These are phyloP conservation scores for Picochlorum sp. DNA, from an alignment of 139 green algal genomes.

Conservation along the genomic window DNA sequence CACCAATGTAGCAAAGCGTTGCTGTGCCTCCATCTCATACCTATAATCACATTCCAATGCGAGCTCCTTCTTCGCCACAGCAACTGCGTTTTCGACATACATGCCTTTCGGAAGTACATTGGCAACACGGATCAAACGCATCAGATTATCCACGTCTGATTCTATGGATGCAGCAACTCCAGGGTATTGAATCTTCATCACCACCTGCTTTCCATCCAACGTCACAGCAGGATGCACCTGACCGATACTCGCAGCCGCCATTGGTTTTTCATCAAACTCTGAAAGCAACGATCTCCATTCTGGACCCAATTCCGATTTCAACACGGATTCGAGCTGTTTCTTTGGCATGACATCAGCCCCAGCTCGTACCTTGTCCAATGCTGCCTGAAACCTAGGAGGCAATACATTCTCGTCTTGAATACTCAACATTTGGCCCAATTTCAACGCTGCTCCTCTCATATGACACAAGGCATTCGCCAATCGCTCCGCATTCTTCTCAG, in stretches of 20 bases:
- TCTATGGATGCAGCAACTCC: slow-evolving; percentile 81
- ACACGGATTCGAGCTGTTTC: slow-evolving; percentile 69
- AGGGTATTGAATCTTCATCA: slow-evolving; percentile 91
- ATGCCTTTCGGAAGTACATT: slow-evolving; percentile 79
- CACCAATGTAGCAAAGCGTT: slow-evolving; percentile 56
- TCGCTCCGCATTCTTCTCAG: slow-evolving; percentile 78
- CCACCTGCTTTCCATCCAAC: slow-evolving; percentile 60
- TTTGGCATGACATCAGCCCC: slow-evolving; percentile 90
- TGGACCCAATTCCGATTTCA: slow-evolving; percentile 61
- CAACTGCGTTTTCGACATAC: slow-evolving; percentile 79
- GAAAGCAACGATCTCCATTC: slow-evolving; percentile 57
- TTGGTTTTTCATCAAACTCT: slow-evolving; percentile 69
- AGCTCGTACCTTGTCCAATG: slow-evolving; percentile 75
- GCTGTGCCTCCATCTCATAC: slow-evolving; percentile 42
- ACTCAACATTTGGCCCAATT: slow-evolving; percentile 93
- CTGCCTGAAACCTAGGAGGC: slow-evolving; percentile 65
- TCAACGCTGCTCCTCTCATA: slow-evolving; percentile 88
- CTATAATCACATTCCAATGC: slow-evolving; percentile 90
- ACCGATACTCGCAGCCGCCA: slow-evolving; percentile 85
- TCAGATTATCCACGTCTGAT: slow-evolving; percentile 91
- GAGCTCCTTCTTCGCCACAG: slow-evolving; percentile 85
- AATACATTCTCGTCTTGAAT: slow-evolving; percentile 93
- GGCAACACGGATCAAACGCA: slow-evolving; percentile 70
- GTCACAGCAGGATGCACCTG: slow-evolving; percentile 68
- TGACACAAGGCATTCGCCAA: slow-evolving; percentile 84